phyloP scores from a whole-genome alignment of 1,284 basidiomycete genomes.

The Ustilago sp. region DNA sequence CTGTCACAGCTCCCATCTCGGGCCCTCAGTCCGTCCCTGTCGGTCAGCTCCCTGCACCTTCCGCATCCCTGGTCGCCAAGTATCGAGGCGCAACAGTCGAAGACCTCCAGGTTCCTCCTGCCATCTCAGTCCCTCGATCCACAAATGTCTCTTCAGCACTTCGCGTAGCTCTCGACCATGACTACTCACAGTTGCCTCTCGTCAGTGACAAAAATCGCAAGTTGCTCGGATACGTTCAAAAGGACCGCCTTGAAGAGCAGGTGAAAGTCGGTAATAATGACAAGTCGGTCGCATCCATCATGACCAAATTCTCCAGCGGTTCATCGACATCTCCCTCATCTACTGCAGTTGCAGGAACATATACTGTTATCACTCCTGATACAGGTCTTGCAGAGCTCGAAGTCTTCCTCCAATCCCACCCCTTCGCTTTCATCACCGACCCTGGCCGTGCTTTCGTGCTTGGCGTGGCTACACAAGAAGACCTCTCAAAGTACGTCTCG shows the following conservation, averaged over 20 bases:
- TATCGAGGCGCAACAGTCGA: constrained; percentile 64
- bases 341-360: constrained; percentile 36
- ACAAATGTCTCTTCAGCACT: constrained; percentile 50
- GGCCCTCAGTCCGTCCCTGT: constrained; percentile 54
- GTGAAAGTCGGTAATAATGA: constrained; percentile 44
- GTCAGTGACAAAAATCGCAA: constrained; percentile 56
- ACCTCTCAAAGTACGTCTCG: constrained; percentile 60
- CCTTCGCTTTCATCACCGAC: constrained; percentile 67
- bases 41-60: constrained; percentile 49
- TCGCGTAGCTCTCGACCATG: constrained; percentile 61
- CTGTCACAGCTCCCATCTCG: constrained; percentile 57
- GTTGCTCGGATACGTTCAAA: constrained; percentile 63
- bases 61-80: constrained; percentile 48
- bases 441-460: constrained; percentile 59
- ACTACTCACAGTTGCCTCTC: constrained; percentile 64
- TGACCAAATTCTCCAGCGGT: constrained; percentile 57
- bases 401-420: constrained; percentile 59
- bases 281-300: constrained; percentile 47
- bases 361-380: constrained; percentile 62
- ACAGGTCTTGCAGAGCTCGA: constrained; percentile 66
- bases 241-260: constrained; percentile 53
- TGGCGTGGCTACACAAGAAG: constrained; percentile 61
- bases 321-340: constrained; percentile 22
- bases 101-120: constrained; percentile 63
- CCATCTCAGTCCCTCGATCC: constrained; percentile 57